A percentile compares a stretch with the other conserved stretches of the same genome.
These are phyloP conservation scores for Mucor sp. DNA, from an alignment of 371 early-diverging fungal species.

Conservation along the genomic window DNA sequence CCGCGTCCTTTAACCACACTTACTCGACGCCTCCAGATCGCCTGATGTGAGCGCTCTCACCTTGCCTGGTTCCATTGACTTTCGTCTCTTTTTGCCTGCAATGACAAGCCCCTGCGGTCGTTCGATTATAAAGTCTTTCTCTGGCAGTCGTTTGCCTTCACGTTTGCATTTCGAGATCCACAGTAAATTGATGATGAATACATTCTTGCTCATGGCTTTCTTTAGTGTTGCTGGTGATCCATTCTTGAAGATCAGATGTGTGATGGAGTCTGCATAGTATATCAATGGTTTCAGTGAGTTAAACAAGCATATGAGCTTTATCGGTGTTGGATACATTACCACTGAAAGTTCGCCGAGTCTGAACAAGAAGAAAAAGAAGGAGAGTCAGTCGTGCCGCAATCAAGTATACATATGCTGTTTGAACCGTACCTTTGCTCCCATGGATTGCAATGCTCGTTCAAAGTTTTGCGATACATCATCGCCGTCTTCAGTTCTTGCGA, in stretches of 20 bases:
- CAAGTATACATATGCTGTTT: not conserved
- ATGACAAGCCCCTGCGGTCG: constrained; percentile 32
- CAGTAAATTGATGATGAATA: constrained; percentile 38
- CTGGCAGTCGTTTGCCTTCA: constrained; percentile 35
- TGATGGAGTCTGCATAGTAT: constrained; percentile 36
- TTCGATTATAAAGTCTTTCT: constrained; percentile 40
- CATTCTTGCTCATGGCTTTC: constrained; percentile 37
- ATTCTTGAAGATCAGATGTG: constrained; percentile 52
- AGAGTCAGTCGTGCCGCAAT: not conserved
- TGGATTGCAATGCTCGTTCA: constrained; percentile 43
- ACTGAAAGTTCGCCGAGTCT: constrained; percentile 14
- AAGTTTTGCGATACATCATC: constrained; percentile 51
- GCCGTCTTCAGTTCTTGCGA: constrained; percentile 50
- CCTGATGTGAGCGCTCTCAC: constrained; percentile 30
- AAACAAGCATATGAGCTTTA: not conserved
- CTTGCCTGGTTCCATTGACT: constrained; percentile 52
- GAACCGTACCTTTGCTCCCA: constrained; percentile 41
- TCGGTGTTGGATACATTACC: not conserved
- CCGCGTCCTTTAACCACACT: not conserved
- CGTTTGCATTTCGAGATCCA: constrained; percentile 47
- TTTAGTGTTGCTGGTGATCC: constrained; percentile 44
- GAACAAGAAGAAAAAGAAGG: not conserved
- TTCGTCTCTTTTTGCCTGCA: constrained; percentile 34
- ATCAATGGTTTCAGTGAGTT: not conserved
- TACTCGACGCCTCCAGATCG: constrained; percentile 15